Evolutionary conservation across 495 filamentous ascomycete species (phyloP).

Genomic region (Aspergillus ellipticus): DNA sequence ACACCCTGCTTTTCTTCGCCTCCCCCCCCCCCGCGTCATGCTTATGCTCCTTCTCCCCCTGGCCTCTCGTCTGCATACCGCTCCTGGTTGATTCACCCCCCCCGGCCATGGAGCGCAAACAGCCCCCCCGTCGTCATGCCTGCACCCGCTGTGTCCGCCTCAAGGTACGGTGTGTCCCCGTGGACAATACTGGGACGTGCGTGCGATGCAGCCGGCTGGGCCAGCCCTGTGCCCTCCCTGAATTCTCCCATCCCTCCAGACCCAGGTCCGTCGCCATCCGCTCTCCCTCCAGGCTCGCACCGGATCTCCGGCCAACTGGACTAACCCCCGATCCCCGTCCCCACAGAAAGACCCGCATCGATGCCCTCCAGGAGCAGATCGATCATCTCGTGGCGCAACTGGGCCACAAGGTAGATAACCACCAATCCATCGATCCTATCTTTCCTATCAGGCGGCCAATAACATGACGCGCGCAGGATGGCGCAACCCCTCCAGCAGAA

Average conservation of each 20-base stretch:
- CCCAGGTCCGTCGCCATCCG: neutral
- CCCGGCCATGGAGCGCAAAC: slow-evolving; percentile 1
- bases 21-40: neutral
- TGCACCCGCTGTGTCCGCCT: slow-evolving; percentile 3
- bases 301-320: neutral
- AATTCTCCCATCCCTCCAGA: neutral
- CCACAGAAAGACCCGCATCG: slow-evolving; percentile 6
- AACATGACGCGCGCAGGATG: neutral
- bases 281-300: neutral
- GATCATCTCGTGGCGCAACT: neutral
- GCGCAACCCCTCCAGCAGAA: neutral
- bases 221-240: neutral
- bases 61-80: too few species aligned
- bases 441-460: too few species aligned
- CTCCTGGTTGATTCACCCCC: neutral
- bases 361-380: slow-evolving; percentile 6
- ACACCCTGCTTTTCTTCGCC: neutral
- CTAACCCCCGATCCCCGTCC: neutral
- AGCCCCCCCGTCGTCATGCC: neutral
- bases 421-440: too few species aligned
- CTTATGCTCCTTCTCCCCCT: too few species aligned
- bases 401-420: neutral
- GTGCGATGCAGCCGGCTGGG: slow-evolving; percentile 6
- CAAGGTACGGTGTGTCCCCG: slow-evolving; percentile 3
- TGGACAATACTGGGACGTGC: neutral